phyloP scores from a whole-genome alignment of 129 eudicot species.

The Flaveria robusta region DNA sequence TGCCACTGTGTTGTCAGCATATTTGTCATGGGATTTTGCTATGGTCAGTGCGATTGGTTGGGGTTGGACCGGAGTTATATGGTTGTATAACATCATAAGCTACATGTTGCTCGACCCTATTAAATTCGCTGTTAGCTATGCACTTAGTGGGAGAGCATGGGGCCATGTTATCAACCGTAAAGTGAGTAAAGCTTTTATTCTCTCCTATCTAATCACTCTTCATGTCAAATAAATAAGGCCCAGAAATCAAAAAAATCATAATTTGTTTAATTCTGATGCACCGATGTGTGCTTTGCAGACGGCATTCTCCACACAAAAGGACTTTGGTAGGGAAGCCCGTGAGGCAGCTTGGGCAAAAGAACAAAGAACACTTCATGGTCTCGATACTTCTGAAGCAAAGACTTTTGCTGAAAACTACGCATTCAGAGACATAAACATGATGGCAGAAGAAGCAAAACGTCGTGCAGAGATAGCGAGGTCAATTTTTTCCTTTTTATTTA shows the following conservation, averaged over 20 bases:
- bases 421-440: slow-evolving; percentile 56
- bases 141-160: slow-evolving; percentile 70
- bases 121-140: slow-evolving; percentile 50
- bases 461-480: slow-evolving; percentile 81
- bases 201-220: neutral
- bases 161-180: slow-evolving; percentile 44
- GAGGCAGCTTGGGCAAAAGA: slow-evolving; percentile 79
- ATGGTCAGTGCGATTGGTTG: slow-evolving; percentile 50
- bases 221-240: neutral
- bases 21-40: slow-evolving; percentile 43
- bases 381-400: slow-evolving; percentile 45
- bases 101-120: slow-evolving; percentile 58
- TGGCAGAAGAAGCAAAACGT: slow-evolving; percentile 76
- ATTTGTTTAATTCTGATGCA: neutral
- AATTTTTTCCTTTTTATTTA: slow-evolving; percentile 6
- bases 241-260: neutral
- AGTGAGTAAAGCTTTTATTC: slow-evolving; percentile 34
- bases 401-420: slow-evolving; percentile 43
- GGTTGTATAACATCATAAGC: slow-evolving; percentile 49
- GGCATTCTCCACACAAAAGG: slow-evolving; percentile 55
- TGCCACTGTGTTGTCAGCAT: slow-evolving; percentile 52
- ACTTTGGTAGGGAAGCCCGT: slow-evolving; percentile 65
- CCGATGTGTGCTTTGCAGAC: slow-evolving; percentile 35
- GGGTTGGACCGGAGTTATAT: slow-evolving; percentile 57
- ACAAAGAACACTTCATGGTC: slow-evolving; percentile 62